Evolutionary conservation across 768 basidiomycete genomes (phyloP).

Genomic region (Hygrophorus pudorinus): DNA sequence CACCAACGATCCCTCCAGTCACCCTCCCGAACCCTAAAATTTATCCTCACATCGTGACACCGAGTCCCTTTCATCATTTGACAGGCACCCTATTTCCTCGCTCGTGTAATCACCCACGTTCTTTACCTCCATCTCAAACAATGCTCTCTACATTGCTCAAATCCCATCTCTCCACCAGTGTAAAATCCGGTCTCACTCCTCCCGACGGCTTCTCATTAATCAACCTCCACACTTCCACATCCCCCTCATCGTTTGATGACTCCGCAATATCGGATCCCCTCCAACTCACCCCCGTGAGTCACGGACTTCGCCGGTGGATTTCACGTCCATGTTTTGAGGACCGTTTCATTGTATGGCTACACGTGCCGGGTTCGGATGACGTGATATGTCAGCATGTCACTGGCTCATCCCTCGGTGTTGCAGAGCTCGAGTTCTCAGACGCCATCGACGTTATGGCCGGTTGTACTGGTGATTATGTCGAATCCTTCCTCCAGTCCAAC

Average conservation of each 20-base stretch:
- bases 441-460: slow-evolving; percentile 56
- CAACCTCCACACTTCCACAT: slow-evolving; percentile 14
- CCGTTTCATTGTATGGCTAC: slow-evolving; percentile 45
- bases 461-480: slow-evolving; percentile 24
- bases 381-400: slow-evolving; percentile 31
- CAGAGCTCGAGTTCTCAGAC: slow-evolving; percentile 64
- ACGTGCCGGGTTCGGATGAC: slow-evolving; percentile 23
- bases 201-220: slow-evolving; percentile 30
- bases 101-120: slow-evolving; percentile 35
- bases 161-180: slow-evolving; percentile 36
- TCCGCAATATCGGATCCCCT: slow-evolving; percentile 16
- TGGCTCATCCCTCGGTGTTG: slow-evolving; percentile 47
- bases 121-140: slow-evolving; percentile 27
- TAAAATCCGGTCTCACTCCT: slow-evolving; percentile 22
- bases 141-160: slow-evolving; percentile 40
- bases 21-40: slow-evolving; percentile 24
- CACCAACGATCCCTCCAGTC: slow-evolving; percentile 7
- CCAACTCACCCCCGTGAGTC: slow-evolving; percentile 30
- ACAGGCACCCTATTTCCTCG: slow-evolving; percentile 39
- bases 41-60: slow-evolving; percentile 34
- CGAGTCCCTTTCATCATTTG: slow-evolving; percentile 40
- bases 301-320: slow-evolving; percentile 59
- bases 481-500: slow-evolving; percentile 7
- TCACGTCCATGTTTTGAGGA: slow-evolving; percentile 72
- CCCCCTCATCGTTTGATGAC: slow-evolving; percentile 23